Base-by-base conservation (phyloP, 176 grass and related monocot genomes). In the Thalia dealbata region DNA sequence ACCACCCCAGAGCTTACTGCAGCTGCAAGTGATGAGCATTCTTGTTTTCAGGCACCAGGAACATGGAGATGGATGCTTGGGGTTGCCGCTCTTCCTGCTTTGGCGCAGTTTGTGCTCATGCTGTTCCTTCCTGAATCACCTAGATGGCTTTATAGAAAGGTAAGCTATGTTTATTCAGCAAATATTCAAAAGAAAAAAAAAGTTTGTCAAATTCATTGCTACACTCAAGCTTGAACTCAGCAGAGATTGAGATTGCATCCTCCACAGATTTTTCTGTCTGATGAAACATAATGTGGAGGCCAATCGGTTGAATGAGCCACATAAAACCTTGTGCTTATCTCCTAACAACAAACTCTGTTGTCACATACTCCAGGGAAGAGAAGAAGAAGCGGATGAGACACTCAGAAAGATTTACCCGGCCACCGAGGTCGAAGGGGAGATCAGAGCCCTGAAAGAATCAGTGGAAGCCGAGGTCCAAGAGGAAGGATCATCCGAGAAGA, bases 31-130 rank as follows among this genome's bases (percentile, higher is more conserved):
- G 26, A 54, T 52, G 24, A 32, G 3, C 48, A 9, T 50, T 24
- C 32, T 74, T 74, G 13, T 38, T 73, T 67, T 27, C 26, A 86
- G 84, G 88, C 85, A 9, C 85, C 83, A 0, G 91, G 91, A n/a
- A 96, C 91, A 1, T 96, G 91, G 88, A 61, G 91, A 10, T 96
- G 91, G 91, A 96, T 96, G 91, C 91, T 96, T 14, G 91, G 91
- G 12, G 38, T 96, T 71, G 91, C 91, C 29, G 88, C 81, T 14
- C 0, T 96, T 74, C 91, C 91, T 10, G 91, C 88, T 27, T 64
- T 91, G 3, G 24, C 86, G 50, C 91, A 91, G 78, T 96, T 96
- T 69, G 24, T 74, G 2, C 80, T 96, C 46, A 87, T 96, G 91
- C 6, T 91, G 21, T 74, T 75, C 18, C 91, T 96, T 64, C 91